phyloP scores from a whole-genome alignment of 306 rosid species.

The Vigna angularis region DNA sequence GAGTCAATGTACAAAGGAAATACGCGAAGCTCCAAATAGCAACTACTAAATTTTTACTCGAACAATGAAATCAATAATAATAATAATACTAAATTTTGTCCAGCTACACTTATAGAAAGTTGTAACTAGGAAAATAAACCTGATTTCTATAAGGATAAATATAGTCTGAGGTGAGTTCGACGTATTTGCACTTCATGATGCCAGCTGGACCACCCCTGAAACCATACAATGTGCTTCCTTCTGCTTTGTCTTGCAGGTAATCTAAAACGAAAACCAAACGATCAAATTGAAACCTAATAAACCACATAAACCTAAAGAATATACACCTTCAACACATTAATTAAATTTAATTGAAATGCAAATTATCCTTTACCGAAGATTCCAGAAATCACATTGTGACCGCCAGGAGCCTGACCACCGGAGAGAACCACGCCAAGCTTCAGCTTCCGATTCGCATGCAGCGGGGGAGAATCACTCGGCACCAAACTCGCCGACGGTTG shows the following conservation, averaged over 20 bases:
- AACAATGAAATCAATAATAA: background rate
- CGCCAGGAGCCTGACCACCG: constrained; percentile 99
- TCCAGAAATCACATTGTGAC: constrained; percentile 97
- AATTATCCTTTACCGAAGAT: constrained; percentile 67
- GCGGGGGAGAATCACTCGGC: constrained; percentile 51
- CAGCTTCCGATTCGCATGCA: constrained; percentile 54
- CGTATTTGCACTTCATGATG: constrained; percentile 89
- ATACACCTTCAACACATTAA: background rate
- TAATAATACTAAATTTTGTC: background rate
- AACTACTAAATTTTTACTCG: background rate
- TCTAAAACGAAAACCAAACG: constrained; percentile 52
- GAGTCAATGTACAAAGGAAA: background rate
- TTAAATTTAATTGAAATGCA: background rate
- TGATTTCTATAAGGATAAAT: constrained; percentile 96
- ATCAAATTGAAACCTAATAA: constrained; percentile 18
- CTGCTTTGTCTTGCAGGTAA: constrained; percentile 86
- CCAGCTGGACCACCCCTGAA: constrained; percentile 99
- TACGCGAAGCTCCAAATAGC: background rate
- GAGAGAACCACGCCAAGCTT: constrained; percentile 95
- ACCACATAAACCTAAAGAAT: background rate
- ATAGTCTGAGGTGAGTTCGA: constrained; percentile 76
- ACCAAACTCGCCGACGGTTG: constrained; percentile 81
- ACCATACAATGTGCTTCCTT: constrained; percentile 90
- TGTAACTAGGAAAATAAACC: constrained; percentile 51
- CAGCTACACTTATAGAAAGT: constrained; percentile 11